A percentile compares a stretch with the other conserved stretches of the same genome.
These are phyloP conservation scores for Davidsoniella eucalypti DNA, from an alignment of 2,329 filamentous ascomycete species.

Conservation along the genomic window DNA sequence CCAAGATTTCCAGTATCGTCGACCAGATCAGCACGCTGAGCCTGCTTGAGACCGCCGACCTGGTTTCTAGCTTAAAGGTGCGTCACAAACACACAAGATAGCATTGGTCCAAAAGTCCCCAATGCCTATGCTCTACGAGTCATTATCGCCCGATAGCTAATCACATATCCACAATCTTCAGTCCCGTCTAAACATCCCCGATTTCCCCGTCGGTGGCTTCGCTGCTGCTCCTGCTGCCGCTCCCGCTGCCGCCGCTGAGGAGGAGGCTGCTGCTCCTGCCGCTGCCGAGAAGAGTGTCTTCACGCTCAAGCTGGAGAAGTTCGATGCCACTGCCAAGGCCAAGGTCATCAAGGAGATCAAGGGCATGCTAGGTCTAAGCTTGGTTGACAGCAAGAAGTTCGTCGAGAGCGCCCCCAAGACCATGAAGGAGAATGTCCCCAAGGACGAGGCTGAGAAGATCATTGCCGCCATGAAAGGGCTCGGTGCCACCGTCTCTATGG, in stretches of 20 bases:
- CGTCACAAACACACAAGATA: slow-evolving; percentile 8
- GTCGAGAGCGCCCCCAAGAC: slow-evolving; percentile 95
- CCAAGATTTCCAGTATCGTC: slow-evolving; percentile 89
- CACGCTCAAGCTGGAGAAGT: slow-evolving; percentile 82
- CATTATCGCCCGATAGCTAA: not conserved
- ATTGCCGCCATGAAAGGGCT: slow-evolving; percentile 85
- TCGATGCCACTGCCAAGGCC: slow-evolving; percentile 79
- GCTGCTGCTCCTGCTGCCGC: slow-evolving; percentile 50
- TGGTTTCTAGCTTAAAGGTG: slow-evolving; percentile 93
- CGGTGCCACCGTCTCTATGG: slow-evolving; percentile 78
- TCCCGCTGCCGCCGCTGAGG: slow-evolving; percentile 44
- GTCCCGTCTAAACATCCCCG: slow-evolving; percentile 70
- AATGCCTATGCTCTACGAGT: not conserved
- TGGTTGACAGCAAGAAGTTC: slow-evolving; percentile 99
- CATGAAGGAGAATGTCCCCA: slow-evolving; percentile 97
- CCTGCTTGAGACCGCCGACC: slow-evolving; percentile 87
- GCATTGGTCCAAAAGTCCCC: not conserved
- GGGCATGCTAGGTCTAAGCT: slow-evolving; percentile 77
- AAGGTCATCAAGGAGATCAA: slow-evolving; percentile 99
- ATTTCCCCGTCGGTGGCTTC: slow-evolving; percentile 88
- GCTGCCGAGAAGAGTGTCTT: slow-evolving; percentile 96
- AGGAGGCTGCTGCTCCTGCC: slow-evolving; percentile 67
- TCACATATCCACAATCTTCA: not conserved
- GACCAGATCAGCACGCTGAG: slow-evolving; percentile 99
- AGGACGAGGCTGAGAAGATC: slow-evolving; percentile 99